These are phyloP conservation scores for Pythium rishiriense DNA, from an alignment of 352 stramenopile genomes.

Conservation along the genomic window DNA sequence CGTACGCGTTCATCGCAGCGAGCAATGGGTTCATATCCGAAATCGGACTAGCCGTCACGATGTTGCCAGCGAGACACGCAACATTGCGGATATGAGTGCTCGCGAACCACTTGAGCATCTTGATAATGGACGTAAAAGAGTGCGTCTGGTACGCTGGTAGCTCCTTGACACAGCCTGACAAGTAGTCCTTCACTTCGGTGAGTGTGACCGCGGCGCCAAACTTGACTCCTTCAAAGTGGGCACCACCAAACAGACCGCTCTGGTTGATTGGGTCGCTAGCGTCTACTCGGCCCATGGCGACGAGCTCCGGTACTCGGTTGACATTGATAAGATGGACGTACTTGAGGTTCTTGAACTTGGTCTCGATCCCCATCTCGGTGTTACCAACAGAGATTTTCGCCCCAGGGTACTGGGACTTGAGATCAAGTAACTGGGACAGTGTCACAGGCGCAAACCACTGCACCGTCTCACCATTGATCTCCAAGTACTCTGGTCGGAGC, in stretches of 20 bases:
- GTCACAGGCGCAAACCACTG: conserved; percentile 94
- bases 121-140: conserved; percentile 57
- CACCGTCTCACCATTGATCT: conserved; percentile 68
- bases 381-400: conserved; percentile 96
- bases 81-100: conserved; percentile 98
- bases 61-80: conserved; percentile 94
- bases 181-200: conserved; percentile 64
- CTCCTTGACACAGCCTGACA: conserved; percentile 38
- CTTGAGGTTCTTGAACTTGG: conserved; percentile 91
- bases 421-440: conserved; percentile 82
- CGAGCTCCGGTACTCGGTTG: conserved; percentile 64
- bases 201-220: conserved; percentile 84
- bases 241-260: conserved; percentile 32
- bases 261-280: conserved; percentile 54
- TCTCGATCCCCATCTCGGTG: conserved; percentile 97
- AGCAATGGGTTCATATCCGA: conserved; percentile 97
- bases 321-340: conserved; percentile 75
- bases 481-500: conserved; percentile 49
- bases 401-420: conserved; percentile 83
- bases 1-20: conserved; percentile 78
- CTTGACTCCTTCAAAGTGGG: conserved; percentile 60
- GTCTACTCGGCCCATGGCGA: conserved; percentile 42
- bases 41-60: conserved; percentile 97
- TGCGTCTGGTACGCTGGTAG: conserved; percentile 49
- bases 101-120: conserved; percentile 97